Base-by-base conservation (phyloP, 2,329 filamentous ascomycete genomes). In the Colletotrichum orbiculare region DNA sequence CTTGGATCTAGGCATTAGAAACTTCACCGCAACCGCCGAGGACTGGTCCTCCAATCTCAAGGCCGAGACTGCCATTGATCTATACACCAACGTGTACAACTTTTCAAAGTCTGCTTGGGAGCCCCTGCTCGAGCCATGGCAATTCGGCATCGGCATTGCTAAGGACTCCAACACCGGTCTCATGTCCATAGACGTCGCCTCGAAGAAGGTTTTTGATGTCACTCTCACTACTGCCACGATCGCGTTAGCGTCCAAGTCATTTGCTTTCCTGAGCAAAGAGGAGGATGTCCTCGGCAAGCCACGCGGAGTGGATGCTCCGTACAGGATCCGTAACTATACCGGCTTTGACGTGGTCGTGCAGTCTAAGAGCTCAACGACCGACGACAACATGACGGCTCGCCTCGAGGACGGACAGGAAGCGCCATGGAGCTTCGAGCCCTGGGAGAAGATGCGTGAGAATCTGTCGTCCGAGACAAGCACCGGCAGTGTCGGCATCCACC, bases 21-120 rank as follows among this genome's bases (percentile, higher is more conserved):
- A 90, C 58, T 98, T 98, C 73, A 91, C 88, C 6, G 86, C 95
- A 3, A 89, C 91, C 49, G 92, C 96, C 4, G 89, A 91, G 69
- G 93, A 99, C 74, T 99, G 96, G 96, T 95, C 95, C 1, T 90
- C 89, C 6, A 91, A 90, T 25, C 84, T 99, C 76, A 94, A 90
- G 72, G 95, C 93, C 0, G 93, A 97, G 73, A 92, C 93, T 0
- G 91, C 88, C n/a, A 89, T 99, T 52, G 93, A 97, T 68, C 93
- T 95, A 69, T 97, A 97, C 77, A 87, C 96, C 71, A 99, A 98
- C 72, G 91, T 99, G 34, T 99, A 97, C 83, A 99, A 99, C 78
- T 99, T 99, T 79, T 96, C 96, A 12, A 99, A 99, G 76, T 99
- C 96, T 0, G 93, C 94, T 4, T 99, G 96, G 96, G 96, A 99